Evolutionary conservation across 768 basidiomycete species (phyloP).

Genomic region (Tephrocybe sp.): DNA sequence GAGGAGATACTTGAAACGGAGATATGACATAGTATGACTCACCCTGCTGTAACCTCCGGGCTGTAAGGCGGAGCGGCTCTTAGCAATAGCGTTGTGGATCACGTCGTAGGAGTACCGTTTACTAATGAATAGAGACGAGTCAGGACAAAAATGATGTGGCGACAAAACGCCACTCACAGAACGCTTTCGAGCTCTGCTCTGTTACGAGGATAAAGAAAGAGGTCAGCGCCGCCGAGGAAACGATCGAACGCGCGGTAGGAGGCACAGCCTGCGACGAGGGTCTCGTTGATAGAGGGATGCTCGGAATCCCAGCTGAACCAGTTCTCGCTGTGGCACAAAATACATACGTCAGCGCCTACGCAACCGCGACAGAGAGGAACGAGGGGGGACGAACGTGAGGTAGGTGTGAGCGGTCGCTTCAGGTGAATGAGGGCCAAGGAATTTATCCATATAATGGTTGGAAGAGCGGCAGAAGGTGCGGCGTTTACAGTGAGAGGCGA

Average conservation of each 20-base stretch:
- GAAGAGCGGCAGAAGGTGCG: conserved; percentile 12
- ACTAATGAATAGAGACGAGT: conserved; percentile 37
- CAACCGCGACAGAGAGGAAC: no score
- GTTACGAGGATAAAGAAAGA: conserved; percentile 67
- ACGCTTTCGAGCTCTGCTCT: conserved; percentile 67
- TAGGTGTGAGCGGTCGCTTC: conserved; percentile 71
- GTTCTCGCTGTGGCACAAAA: conserved; percentile 50
- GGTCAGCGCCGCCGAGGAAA: conserved; percentile 66
- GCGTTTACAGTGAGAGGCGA: conserved; percentile 9
- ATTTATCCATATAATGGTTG: conserved; percentile 55
- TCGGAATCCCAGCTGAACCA: conserved; percentile 68
- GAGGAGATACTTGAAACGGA: neutral
- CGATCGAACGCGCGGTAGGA: conserved; percentile 78
- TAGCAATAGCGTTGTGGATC: conserved; percentile 77
- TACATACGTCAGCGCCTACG: conserved; percentile 13
- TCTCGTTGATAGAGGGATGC: conserved; percentile 67
- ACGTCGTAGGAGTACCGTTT: conserved; percentile 75
- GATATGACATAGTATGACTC: conserved; percentile 11
- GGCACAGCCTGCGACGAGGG: conserved; percentile 73
- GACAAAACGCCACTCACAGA: conserved; percentile 44
- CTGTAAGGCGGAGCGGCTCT: conserved; percentile 60
- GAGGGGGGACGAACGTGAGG: conserved; percentile 58
- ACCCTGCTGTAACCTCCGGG: conserved; percentile 51
- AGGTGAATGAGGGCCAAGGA: conserved; percentile 69
- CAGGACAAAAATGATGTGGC: conserved; percentile 5